Base-by-base conservation (phyloP, 352 stramenopile species). In the Globisporangium alternatum region DNA sequence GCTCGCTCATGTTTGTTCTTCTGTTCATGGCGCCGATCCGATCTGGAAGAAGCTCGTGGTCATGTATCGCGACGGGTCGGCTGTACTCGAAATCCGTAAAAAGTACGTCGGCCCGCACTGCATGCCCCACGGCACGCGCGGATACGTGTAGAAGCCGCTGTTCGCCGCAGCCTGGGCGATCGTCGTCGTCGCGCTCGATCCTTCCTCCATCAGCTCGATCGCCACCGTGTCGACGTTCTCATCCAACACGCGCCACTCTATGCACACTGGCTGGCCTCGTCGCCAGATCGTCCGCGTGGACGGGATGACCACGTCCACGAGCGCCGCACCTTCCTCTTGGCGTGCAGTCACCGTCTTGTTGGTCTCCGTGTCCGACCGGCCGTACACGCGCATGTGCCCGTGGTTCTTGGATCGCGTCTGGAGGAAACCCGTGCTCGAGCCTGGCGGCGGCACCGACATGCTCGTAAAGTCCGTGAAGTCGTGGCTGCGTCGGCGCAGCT, bases 41-140 rank as follows among this genome's bases (percentile, higher is more conserved):
- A 93, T 91, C 51, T 74, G 67, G 66, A 95, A 89, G 57, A 88
- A 84, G 45, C 70, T 72, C 39, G 79, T 91, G 5, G 81, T 89
- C 56, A 82, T 80, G 57, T 71, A 91, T 7, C 81, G 80, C 10
- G 71, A 66, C 13, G 67, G 55, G 22, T 80, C 73, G 9, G 70
- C 68, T 0, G 67, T 66, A 43, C 74, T 75, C 45, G 76, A 87
- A 44, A 95, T 70, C 28, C 80, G 79, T 31, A 95, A 61, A 61
- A 93, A 91, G 77, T 93, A 95, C 53, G 85, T 87, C 58, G 77
- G 72, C 49, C 86, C 86, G 54, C 71, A 81, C 37, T 83, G 75
- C 80, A 95, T 91, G 47, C 86, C 86, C 86, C 86, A 95, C n/a
- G 84, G 86, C 49, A 95, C 86, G 54, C 83, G 86, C 44, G 66